Base-by-base conservation (phyloP, 148 eudicot species). In the Selenicereus undatus region DNA sequence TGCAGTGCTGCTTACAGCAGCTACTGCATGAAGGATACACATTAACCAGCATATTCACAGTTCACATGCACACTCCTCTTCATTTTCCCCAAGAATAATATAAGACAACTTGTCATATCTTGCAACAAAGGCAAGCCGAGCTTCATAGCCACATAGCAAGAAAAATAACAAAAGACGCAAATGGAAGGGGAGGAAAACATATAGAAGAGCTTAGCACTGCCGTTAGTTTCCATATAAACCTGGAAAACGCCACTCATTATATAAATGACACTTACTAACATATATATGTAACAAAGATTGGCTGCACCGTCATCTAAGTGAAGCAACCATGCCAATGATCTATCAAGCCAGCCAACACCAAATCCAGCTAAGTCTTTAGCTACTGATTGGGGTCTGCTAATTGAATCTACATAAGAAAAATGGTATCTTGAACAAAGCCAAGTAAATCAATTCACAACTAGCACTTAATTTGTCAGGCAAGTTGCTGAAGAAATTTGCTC, bases 61-160 rank as follows among this genome's bases (percentile, higher is more conserved):
- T 39, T 39, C 43, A 39, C 43, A 39, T 7, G 5, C 8, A 39
- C 43, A 39, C 43, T 39, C 43, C 52, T 48, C 14, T 48, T 48
- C 13, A 10, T 48, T 48, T 48, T 48, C 52, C 52, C 52, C 52
- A 48, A 48, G 10, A 62, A 24, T 24, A 62, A n/a, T 8, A 22
- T 0, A 20, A 39, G 29, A 22, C 32, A 11, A 71, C 13, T 68
- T 74, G 75, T 75, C 68, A 20, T 52, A 27, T 36, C 74, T 39
- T 13, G 60, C 65, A 45, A 20, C 24, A 56, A 22, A 4, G 21
- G 24, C 10, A 45, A 8, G 6, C 69, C 75, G 18, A 68, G 22
- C 48, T 79, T 45, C 73, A 71, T 22, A 70, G n/a, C 21, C 16
- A 58, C 39, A 73, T 43, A 60, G 72, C 68, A 64, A 60, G 50